These are phyloP conservation scores for Plasmodium cynomolgi DNA, from an alignment of 169 alveolate genomes.

Conservation along the genomic window DNA sequence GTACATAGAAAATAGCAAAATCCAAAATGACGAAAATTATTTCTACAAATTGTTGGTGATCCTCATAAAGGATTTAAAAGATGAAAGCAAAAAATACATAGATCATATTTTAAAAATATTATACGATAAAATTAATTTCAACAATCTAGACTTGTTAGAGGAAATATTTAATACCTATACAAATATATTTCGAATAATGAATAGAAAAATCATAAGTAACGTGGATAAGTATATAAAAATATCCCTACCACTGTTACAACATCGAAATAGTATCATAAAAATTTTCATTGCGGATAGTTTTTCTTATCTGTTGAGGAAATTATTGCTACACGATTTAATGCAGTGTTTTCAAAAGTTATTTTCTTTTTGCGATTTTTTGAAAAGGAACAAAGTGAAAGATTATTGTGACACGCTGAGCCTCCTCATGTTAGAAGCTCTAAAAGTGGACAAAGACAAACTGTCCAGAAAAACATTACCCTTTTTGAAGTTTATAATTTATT, in stretches of 20 bases:
- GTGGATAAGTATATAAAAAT: slow-evolving; percentile 60
- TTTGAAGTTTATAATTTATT: slow-evolving; percentile 58
- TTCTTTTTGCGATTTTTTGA: slow-evolving; percentile 39
- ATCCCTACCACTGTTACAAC: slow-evolving; percentile 64
- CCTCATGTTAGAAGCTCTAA: slow-evolving; percentile 59
- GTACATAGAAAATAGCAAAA: slow-evolving; percentile 59
- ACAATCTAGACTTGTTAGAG: slow-evolving; percentile 60
- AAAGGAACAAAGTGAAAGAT: slow-evolving; percentile 32
- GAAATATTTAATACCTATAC: slow-evolving; percentile 72
- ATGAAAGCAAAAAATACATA: slow-evolving; percentile 61
- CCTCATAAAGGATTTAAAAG: slow-evolving; percentile 67
- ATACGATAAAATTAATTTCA: slow-evolving; percentile 47
- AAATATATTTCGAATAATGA: slow-evolving; percentile 72
- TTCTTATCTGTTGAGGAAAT: slow-evolving; percentile 63
- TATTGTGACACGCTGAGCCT: slow-evolving; percentile 67
- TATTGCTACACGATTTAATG: slow-evolving; percentile 66
- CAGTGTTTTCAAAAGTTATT: slow-evolving; percentile 49
- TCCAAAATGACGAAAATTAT: slow-evolving; percentile 50
- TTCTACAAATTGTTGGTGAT: slow-evolving; percentile 53
- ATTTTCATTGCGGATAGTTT: slow-evolving; percentile 73
- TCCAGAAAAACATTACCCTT: slow-evolving; percentile 57
- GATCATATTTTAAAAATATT: slow-evolving; percentile 52
- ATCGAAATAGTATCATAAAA: slow-evolving; percentile 51
- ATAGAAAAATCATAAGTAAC: slow-evolving; percentile 57
- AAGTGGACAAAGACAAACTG: slow-evolving; percentile 46